phyloP scores from a whole-genome alignment of 257 asterid genomes.

The Fraxinus anomala region DNA sequence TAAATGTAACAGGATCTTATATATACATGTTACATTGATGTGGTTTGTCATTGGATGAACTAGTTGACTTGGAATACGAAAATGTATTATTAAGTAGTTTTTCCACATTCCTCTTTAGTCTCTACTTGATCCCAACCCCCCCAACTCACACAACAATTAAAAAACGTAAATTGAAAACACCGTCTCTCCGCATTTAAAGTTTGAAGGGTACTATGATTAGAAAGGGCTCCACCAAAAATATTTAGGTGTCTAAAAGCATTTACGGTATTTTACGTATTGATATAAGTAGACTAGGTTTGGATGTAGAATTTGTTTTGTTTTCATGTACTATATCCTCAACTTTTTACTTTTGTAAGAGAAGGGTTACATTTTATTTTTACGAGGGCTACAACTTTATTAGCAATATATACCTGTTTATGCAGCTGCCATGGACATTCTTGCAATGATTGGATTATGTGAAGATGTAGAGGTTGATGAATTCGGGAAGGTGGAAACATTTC shows the following conservation, averaged over 20 bases:
- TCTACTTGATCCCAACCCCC: neutral
- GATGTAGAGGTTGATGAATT: conserved; percentile 40
- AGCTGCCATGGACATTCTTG: conserved; percentile 77
- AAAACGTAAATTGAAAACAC: too few species aligned
- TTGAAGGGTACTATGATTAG: neutral
- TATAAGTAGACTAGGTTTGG: neutral
- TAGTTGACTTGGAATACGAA: neutral
- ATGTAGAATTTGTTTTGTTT: neutral
- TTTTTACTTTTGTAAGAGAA: neutral
- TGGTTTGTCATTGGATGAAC: neutral
- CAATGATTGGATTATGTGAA: conserved; percentile 68
- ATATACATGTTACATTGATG: neutral
- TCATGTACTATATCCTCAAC: neutral
- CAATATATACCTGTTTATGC: conserved; percentile 26
- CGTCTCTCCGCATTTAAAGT: neutral
- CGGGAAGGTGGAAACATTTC: conserved; percentile 54
- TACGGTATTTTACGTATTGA: neutral
- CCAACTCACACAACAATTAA: neutral
- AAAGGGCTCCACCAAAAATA: neutral
- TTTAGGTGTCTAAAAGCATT: neutral
- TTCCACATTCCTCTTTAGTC: neutral
- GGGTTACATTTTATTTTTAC: neutral
- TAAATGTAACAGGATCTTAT: too few species aligned
- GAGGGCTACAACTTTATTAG: neutral
- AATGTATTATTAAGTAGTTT: neutral